Evolutionary conservation across 768 basidiomycete species (phyloP).

Genomic region (Tylopilus cervinicoccineus): DNA sequence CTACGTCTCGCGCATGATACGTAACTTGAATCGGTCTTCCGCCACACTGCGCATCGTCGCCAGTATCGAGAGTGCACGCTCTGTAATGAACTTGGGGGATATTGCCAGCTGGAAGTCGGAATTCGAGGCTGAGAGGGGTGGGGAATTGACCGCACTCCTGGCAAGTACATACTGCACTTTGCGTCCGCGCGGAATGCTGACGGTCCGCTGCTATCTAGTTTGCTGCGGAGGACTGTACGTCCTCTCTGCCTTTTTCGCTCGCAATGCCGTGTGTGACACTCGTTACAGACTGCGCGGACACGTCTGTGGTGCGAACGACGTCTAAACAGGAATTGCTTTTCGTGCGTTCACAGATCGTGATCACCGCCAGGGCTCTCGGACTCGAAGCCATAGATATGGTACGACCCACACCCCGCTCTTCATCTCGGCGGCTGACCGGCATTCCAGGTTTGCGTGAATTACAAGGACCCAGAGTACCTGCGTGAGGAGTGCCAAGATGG

Average conservation of each 20-base stretch:
- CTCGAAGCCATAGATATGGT: slow-evolving; percentile 92
- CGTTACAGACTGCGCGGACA: slow-evolving; percentile 81
- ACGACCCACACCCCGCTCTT: slow-evolving; percentile 1
- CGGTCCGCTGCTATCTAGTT: slow-evolving; percentile 48
- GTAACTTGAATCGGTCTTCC: slow-evolving; percentile 20
- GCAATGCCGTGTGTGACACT: not conserved
- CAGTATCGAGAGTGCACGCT: slow-evolving; percentile 81
- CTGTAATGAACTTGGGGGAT: slow-evolving; percentile 58
- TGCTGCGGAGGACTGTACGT: slow-evolving; percentile 89
- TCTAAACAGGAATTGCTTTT: slow-evolving; percentile 77
- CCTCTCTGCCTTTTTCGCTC: not conserved
- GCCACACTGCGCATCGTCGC: slow-evolving; percentile 61
- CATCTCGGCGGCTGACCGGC: slow-evolving; percentile 1
- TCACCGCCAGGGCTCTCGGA: slow-evolving; percentile 78
- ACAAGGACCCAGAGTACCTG: slow-evolving; percentile 66
- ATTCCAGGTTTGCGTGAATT: slow-evolving; percentile 79
- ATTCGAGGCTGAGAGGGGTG: slow-evolving; percentile 42
- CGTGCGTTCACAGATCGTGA: slow-evolving; percentile 77
- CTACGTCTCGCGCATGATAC: slow-evolving; percentile 45
- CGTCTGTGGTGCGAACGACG: slow-evolving; percentile 71
- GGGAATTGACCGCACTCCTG: slow-evolving; percentile 59
- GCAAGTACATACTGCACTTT: slow-evolving; percentile 22
- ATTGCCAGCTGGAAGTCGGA: slow-evolving; percentile 70
- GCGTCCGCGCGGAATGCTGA: not conserved
- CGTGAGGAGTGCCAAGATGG: slow-evolving; percentile 78